Percentiles rank a stretch among this genome's conserved stretches.
phyloP scores from a whole-genome alignment of 2,329 filamentous ascomycete species.

The Exophiala sideris region DNA sequence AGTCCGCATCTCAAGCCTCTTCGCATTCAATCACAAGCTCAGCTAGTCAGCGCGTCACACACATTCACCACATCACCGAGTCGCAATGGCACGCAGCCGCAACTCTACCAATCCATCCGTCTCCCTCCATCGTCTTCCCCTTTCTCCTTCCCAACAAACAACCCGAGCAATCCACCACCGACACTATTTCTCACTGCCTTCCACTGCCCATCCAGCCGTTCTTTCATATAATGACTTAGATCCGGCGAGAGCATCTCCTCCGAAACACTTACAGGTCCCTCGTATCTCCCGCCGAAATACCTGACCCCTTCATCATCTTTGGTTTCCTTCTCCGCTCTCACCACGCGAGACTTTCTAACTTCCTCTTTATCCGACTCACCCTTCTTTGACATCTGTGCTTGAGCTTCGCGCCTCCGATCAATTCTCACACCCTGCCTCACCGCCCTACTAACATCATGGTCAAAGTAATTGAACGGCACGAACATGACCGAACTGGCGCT shows the following conservation, averaged over 20 bases:
- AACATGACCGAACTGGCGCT: conserved; percentile 22
- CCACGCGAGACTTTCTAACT: neutral
- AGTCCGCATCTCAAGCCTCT: too few relatives aligned
- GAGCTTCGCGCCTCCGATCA: conserved; percentile 2
- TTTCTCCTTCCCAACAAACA: conserved; percentile 18
- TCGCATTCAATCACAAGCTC: too few relatives aligned
- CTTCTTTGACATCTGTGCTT: neutral
- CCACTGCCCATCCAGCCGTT: conserved; percentile 8
- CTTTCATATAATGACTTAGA: conserved; percentile 20
- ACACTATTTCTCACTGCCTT: conserved; percentile 14
- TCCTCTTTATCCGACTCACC: conserved; percentile 8
- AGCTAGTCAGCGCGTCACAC: too few relatives aligned
- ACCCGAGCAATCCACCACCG: conserved; percentile 15
- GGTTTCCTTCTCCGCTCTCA: neutral
- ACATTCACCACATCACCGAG: too few relatives aligned
- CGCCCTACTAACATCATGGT: conserved; percentile 12
- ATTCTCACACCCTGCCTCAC: conserved; percentile 16
- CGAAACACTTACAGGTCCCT: conserved; percentile 2
- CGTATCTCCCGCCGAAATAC: conserved; percentile 17
- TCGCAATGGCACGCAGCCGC: neutral
- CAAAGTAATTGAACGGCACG: conserved; percentile 25
- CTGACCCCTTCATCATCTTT: conserved; percentile 2
- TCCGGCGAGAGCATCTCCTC: conserved; percentile 16
- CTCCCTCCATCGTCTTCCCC: conserved; percentile 1
- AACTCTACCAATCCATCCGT: conserved; percentile 7